Base-by-base conservation (phyloP, 495 filamentous ascomycete species). In the Oidiodendron maius region DNA sequence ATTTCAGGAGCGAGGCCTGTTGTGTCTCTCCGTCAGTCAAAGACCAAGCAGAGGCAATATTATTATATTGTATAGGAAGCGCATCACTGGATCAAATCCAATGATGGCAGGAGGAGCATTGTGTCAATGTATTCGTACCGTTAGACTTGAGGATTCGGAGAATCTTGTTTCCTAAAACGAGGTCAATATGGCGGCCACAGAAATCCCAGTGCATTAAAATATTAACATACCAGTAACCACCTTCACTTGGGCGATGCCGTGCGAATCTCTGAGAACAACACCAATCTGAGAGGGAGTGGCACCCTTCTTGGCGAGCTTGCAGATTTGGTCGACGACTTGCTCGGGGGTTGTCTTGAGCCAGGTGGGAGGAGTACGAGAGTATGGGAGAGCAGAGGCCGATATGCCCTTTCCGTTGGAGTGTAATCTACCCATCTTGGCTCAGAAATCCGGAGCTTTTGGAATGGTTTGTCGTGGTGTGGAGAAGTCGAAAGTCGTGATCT, bases 321-420 rank as follows among this genome's bases (percentile, higher is more conserved):
- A 94, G 78, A 99, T 97, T 75, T 96, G 89, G 64, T 97, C 94
- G 53, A 91, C 88, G 65, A 40, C 88, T 53, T 64, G 50, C 40
- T 58, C 56, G 58, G 80, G 76, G 52, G 87, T 91, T 66, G 85
- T 86, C 81, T 94, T 95, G 67, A 94, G 74, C 93, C 93, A 99
- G 45, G 87, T 75, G 20, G 93, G 91, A 47, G 89, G 68, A 51
- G 81, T 84, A 74, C 94, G 91, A 44, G 87, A 94, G 83, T 97
- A 97, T 53, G 94, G 94, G 73, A 96, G 78, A 60, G 94, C 89
- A 49, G 87, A 94, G 73, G 86, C 73, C 46, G 88, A 85, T 69
- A 97, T 97, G 70, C 94, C 94, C 84, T 99, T 99, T 75, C 94
- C 93, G 64, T 95, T 96, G 79, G 79, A 86, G 87, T 99, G 94